These are phyloP conservation scores for Yamadazyma olivae DNA, from an alignment of 805 yeast species.

Conservation along the genomic window DNA sequence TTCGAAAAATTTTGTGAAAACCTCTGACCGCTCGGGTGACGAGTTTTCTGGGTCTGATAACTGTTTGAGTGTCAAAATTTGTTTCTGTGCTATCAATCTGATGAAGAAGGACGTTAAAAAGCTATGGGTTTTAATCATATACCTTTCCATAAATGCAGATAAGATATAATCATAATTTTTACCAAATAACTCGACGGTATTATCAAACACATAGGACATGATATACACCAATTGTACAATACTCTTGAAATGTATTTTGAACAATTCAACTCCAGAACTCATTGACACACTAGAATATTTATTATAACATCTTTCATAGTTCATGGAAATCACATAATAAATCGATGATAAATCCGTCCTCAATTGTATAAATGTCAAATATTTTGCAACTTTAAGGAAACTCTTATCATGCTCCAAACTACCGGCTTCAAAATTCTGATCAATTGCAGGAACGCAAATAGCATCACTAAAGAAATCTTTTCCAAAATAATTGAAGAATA, in stretches of 20 bases:
- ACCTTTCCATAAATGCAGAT: constrained; percentile 35
- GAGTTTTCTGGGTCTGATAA: constrained; percentile 12
- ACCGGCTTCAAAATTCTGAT: constrained; percentile 13
- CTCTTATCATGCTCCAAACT: constrained; percentile 25
- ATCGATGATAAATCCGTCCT: constrained; percentile 39
- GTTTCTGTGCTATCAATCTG: constrained; percentile 36
- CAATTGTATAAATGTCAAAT: constrained; percentile 31
- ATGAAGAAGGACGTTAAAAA: constrained; percentile 38
- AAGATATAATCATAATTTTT: constrained; percentile 34
- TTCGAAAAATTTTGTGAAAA: constrained; percentile 29
- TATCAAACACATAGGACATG: constrained; percentile 41
- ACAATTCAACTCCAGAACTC: constrained; percentile 39
- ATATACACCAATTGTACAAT: constrained; percentile 42
- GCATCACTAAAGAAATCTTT: constrained; percentile 39
- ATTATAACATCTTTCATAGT: constrained; percentile 33
- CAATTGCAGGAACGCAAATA: constrained; percentile 31
- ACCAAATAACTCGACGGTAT: constrained; percentile 40
- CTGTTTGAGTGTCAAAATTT: constrained; percentile 22
- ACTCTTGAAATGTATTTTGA: constrained; percentile 38
- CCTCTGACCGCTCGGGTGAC: constrained; percentile 23
- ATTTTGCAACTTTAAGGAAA: constrained; percentile 33
- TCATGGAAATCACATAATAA: constrained; percentile 39
- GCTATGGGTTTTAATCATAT: constrained; percentile 39
- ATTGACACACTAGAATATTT: constrained; percentile 26
- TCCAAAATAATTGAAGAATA: constrained; percentile 36